phyloP scores from a whole-genome alignment of 768 basidiomycete genomes.

The Tylopilus sp. region DNA sequence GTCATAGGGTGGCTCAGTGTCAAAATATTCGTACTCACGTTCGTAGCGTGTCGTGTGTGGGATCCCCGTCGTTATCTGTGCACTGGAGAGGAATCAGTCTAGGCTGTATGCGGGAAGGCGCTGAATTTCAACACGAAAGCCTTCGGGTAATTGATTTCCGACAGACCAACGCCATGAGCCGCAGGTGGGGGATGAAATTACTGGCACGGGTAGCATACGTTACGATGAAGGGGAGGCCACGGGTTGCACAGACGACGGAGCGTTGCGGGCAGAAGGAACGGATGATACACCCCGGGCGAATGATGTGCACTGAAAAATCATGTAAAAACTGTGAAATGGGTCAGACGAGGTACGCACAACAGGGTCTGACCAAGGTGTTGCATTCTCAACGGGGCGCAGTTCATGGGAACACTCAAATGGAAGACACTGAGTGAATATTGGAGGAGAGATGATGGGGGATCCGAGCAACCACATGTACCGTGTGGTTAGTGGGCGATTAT shows the following conservation, averaged over 20 bases:
- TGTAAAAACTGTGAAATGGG: slow-evolving; percentile 1
- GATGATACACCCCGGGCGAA: neutral
- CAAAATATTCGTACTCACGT: slow-evolving; percentile 7
- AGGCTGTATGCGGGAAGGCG: neutral
- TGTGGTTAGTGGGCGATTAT: slow-evolving; percentile 26
- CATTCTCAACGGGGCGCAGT: neutral
- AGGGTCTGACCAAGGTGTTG: neutral
- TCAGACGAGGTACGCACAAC: slow-evolving; percentile 14
- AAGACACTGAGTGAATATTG: neutral
- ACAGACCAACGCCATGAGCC: slow-evolving; percentile 1
- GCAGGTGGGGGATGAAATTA: slow-evolving; percentile 2
- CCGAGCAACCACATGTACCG: slow-evolving; percentile 1
- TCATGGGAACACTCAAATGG: neutral
- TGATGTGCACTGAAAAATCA: neutral
- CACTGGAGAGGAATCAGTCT: neutral
- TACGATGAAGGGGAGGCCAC: neutral
- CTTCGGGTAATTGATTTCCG: slow-evolving; percentile 1
- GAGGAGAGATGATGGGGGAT: neutral
- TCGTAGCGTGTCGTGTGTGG: slow-evolving; percentile 12
- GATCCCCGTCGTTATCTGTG: neutral
- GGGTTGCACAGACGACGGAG: slow-evolving; percentile 4
- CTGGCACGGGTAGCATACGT: slow-evolving; percentile 10
- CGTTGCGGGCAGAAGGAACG: neutral
- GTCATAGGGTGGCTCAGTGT: neutral
- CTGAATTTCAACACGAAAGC: neutral